Percentiles rank a stretch among this genome's conserved stretches.
Conservation (phyloP, 2,329 filamentous ascomycete genomes). For the Aureobasidium melanogenum region DNA sequence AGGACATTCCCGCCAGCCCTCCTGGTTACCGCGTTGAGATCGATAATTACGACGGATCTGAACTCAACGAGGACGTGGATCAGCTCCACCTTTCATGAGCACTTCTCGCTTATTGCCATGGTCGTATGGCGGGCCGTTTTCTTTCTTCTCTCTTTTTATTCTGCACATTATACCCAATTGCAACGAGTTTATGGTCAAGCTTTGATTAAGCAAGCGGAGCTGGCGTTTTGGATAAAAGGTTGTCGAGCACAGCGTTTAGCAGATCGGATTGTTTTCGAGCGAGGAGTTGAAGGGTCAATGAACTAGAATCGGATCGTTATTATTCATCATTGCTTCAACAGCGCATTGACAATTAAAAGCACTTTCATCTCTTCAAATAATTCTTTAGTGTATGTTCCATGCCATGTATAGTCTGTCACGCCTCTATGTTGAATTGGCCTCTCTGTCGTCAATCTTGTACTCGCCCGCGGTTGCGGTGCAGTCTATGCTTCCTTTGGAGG, state of each 20-base stretch:
- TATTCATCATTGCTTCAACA: slow-evolving; percentile 2
- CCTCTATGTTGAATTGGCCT: slow-evolving; percentile 6
- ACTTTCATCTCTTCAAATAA: not conserved
- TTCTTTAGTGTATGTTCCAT: not conserved
- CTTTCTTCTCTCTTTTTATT: not conserved
- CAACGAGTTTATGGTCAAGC: slow-evolving; percentile 7
- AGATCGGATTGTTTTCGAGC: not conserved
- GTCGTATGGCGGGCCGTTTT: not conserved
- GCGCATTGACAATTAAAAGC: slow-evolving; percentile 4
- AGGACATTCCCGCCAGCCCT: slow-evolving; percentile 81
- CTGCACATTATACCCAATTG: slow-evolving; percentile 8
- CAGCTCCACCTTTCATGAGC: slow-evolving; percentile 27
- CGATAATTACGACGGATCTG: slow-evolving; percentile 39
- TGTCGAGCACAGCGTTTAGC: not conserved
- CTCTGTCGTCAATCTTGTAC: not conserved
- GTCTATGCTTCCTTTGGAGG: not conserved
- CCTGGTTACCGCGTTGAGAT: slow-evolving; percentile 44
- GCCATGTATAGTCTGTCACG: not conserved
- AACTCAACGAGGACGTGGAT: slow-evolving; percentile 39
- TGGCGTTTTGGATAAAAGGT: not conserved
- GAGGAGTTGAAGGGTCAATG: not conserved
- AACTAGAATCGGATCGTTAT: not conserved
- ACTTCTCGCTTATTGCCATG: not conserved
- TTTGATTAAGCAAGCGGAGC: not conserved
- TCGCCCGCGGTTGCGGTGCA: not conserved